Evolutionary conservation across 1,139 yeast genomes (phyloP).

Genomic region (Pneumocystis oryctolagi): DNA sequence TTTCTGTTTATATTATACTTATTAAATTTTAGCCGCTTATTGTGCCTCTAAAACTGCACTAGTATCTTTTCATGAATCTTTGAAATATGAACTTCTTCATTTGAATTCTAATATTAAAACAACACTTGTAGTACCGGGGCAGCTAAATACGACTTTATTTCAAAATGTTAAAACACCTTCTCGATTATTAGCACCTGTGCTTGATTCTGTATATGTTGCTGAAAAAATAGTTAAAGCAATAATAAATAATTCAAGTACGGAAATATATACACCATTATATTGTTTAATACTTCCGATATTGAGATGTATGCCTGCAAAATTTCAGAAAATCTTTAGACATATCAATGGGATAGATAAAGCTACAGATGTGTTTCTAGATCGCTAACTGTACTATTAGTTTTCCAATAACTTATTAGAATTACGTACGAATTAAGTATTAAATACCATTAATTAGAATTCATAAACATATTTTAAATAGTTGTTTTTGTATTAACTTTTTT

Average conservation of each 20-base stretch:
- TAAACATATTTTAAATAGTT: not conserved
- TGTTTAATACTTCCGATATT: conserved; percentile 58
- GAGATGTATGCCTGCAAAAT: conserved; percentile 59
- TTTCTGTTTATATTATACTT: not conserved
- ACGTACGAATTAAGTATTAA: not conserved
- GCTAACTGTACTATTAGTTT: not conserved
- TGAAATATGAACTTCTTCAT: conserved; percentile 53
- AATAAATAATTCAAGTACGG: conserved; percentile 49
- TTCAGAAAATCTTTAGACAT: conserved; percentile 39
- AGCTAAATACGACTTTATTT: conserved; percentile 60
- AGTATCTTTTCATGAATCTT: conserved; percentile 67
- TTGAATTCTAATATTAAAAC: conserved; percentile 53
- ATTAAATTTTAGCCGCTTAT: conserved; percentile 34
- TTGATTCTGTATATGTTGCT: conserved; percentile 56
- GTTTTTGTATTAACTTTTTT: not conserved
- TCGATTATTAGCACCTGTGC: conserved; percentile 59
- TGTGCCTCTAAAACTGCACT: conserved; percentile 85
- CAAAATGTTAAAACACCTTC: conserved; percentile 58
- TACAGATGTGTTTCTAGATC: conserved; percentile 4
- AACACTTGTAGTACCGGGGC: conserved; percentile 74
- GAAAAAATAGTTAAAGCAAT: conserved; percentile 40
- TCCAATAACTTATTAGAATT: not conserved
- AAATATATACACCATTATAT: conserved; percentile 58
- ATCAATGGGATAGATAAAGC: conserved; percentile 47
- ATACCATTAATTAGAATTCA: not conserved